These are phyloP conservation scores for Herpotrichia juniperi DNA, from an alignment of 2,329 filamentous ascomycete genomes.

Conservation along the genomic window DNA sequence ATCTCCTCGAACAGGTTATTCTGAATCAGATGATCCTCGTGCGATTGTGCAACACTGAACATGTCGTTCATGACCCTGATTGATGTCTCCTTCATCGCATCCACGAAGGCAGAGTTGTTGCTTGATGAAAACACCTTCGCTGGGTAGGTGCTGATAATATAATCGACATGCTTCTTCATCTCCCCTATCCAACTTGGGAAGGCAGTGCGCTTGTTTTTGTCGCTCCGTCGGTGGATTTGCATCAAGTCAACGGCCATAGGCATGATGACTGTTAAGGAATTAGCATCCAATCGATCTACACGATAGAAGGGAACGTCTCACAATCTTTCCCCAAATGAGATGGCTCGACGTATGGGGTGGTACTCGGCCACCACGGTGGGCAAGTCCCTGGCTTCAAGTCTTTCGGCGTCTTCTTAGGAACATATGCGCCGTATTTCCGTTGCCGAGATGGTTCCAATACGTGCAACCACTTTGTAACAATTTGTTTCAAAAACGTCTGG, in stretches of 20 bases:
- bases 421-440: conserved; percentile 31
- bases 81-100: conserved; percentile 33
- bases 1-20: conserved; percentile 30
- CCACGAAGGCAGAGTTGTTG: neutral
- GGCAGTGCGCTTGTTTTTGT: conserved; percentile 23
- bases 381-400: conserved; percentile 16
- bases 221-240: conserved; percentile 5
- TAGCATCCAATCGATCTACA: conserved; percentile 3
- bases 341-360: conserved; percentile 38
- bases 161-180: neutral
- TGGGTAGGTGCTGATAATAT: neutral
- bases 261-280: conserved; percentile 27
- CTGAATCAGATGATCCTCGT: conserved; percentile 36
- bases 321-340: conserved; percentile 37
- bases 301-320: conserved; percentile 10
- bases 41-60: conserved; percentile 32
- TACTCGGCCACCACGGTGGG: conserved; percentile 38
- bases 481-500: conserved; percentile 37
- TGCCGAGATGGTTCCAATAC: conserved; percentile 32
- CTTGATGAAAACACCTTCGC: conserved; percentile 29
- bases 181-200: neutral
- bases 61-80: conserved; percentile 29
- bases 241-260: conserved; percentile 35
- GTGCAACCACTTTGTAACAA: conserved; percentile 41
- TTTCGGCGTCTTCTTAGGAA: conserved; percentile 22